Evolutionary conservation across 179 eudicot genomes (phyloP).

Genomic region (Monotropa hypopitys): DNA sequence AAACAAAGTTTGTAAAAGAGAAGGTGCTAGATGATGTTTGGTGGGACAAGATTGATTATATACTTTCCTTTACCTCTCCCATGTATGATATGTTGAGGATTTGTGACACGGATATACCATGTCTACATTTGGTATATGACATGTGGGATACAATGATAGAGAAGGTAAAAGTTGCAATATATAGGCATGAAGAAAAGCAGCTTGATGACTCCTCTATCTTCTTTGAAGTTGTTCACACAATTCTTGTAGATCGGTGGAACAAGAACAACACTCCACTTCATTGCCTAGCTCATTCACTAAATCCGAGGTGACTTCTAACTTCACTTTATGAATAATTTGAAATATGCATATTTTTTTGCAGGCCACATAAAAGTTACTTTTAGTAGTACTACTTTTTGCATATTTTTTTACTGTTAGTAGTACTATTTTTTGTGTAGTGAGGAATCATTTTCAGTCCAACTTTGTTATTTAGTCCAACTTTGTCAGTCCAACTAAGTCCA

Average conservation of each 20-base stretch:
- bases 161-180: constrained; percentile 6
- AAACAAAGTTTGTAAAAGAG: constrained; percentile 1
- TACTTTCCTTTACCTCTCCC: constrained; percentile 11
- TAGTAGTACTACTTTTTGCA: too few relatives aligned
- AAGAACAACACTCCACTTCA: too few relatives aligned
- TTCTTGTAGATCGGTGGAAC: constrained; percentile 11
- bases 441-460: too few relatives aligned
- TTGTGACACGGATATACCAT: constrained; percentile 2
- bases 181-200: constrained; percentile 3
- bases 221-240: constrained; percentile 1
- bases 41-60: constrained; percentile 14
- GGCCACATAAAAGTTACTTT: too few relatives aligned
- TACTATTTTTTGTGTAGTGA: too few relatives aligned
- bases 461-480: too few relatives aligned
- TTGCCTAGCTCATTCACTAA: too few relatives aligned
- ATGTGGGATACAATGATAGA: constrained; percentile 11
- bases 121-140: constrained; percentile 15
- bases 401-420: too few relatives aligned
- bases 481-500: too few relatives aligned
- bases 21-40: constrained; percentile 10
- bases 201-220: constrained; percentile 6
- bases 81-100: constrained; percentile 11
- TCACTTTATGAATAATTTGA: too few relatives aligned
- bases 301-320: too few relatives aligned
- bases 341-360: constrained; percentile 7